Conservation (phyloP, 2,329 filamentous ascomycete species). For the Aspergillus thermomutatus region DNA sequence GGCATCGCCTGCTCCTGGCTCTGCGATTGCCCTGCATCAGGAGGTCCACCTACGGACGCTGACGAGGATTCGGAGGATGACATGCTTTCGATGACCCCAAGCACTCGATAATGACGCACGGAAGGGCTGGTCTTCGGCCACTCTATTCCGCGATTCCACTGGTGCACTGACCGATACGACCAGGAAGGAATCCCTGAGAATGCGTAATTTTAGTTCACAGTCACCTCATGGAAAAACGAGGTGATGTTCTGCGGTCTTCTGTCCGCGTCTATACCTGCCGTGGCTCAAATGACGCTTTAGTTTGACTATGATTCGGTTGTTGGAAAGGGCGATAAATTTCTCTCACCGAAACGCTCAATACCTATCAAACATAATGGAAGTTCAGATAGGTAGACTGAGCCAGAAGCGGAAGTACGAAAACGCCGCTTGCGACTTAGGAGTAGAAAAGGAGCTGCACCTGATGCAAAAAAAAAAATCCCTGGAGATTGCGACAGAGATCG, state of each 20-base stretch:
- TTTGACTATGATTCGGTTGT: neutral
- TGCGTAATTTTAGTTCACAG: neutral
- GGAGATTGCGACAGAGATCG: neutral
- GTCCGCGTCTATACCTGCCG: neutral
- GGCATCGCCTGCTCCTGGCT: constrained; percentile 23
- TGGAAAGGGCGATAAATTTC: neutral
- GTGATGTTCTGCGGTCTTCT: neutral
- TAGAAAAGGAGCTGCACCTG: neutral
- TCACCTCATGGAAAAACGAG: neutral
- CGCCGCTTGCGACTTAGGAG: too few relatives aligned
- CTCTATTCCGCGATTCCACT: neutral
- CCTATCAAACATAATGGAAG: too few relatives aligned
- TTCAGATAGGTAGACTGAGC: too few relatives aligned
- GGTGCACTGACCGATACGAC: neutral
- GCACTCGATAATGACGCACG: neutral
- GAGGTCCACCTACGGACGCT: constrained; percentile 15
- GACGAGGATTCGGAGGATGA: constrained; percentile 31
- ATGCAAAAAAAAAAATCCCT: neutral
- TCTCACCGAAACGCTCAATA: too few relatives aligned
- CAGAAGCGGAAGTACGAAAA: too few relatives aligned
- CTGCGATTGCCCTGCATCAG: constrained; percentile 9
- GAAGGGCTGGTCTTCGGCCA: neutral
- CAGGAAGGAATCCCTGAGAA: neutral
- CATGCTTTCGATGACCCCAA: constrained; percentile 18
- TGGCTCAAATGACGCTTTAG: neutral